Evolutionary conservation across 2,329 filamentous ascomycete species (phyloP).

Genomic region (Akanthomyces uredinophilus): DNA sequence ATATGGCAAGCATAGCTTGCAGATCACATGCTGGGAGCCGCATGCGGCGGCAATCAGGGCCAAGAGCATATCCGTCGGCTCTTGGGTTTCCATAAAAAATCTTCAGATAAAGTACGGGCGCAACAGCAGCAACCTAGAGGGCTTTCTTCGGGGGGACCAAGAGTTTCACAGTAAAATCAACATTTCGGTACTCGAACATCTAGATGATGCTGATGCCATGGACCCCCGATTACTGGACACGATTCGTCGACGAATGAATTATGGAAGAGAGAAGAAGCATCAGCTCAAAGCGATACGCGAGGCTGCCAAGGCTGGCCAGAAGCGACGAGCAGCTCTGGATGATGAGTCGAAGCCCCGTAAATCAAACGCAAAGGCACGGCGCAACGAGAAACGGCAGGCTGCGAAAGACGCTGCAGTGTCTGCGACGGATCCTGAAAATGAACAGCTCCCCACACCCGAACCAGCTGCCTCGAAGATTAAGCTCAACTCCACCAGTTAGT

Average conservation of each 20-base stretch:
- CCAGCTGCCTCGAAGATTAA: not conserved
- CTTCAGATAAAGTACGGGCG: conserved; percentile 60
- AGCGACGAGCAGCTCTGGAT: conserved; percentile 31
- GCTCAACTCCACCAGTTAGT: conserved; percentile 5
- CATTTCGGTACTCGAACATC: conserved; percentile 46
- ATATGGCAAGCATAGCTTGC: conserved; percentile 64
- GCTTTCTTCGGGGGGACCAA: conserved; percentile 60
- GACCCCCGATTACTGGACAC: conserved; percentile 51
- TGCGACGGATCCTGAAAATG: conserved; percentile 20
- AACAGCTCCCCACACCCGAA: not conserved
- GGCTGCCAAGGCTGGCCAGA: conserved; percentile 32
- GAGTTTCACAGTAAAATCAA: conserved; percentile 44
- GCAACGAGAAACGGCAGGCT: conserved; percentile 17
- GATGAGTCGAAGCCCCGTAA: conserved; percentile 23
- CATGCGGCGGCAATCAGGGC: conserved; percentile 57
- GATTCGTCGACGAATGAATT: conserved; percentile 59
- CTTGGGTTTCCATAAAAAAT: conserved; percentile 65
- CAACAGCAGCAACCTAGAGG: conserved; percentile 59
- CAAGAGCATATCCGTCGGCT: conserved; percentile 46
- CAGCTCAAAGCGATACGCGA: conserved; percentile 34
- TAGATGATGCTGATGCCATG: conserved; percentile 35
- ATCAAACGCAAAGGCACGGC: conserved; percentile 23
- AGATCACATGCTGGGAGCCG: conserved; percentile 64
- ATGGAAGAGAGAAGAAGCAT: conserved; percentile 46
- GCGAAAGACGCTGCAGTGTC: conserved; percentile 18